Conservation (phyloP, 805 yeast genomes). For the Pichia manshurica region DNA sequence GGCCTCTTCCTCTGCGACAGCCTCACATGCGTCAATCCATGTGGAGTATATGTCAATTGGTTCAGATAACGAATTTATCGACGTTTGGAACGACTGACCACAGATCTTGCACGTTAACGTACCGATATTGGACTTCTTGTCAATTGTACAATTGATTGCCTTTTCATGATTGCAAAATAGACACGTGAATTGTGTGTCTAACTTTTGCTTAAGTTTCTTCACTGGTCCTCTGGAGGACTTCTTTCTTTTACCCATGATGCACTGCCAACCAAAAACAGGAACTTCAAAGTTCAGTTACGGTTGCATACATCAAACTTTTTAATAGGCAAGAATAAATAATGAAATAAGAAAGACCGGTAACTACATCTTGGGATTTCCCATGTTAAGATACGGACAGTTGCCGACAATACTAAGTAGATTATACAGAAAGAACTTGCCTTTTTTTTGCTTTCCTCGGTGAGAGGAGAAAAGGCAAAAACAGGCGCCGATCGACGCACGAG, state of each 20-base stretch:
- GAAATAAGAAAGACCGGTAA: background rate
- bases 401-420: too few species aligned
- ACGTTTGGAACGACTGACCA: constrained; percentile 87
- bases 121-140: constrained; percentile 81
- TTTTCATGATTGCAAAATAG: constrained; percentile 93
- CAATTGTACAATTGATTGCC: constrained; percentile 81
- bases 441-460: too few species aligned
- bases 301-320: background rate
- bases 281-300: too few species aligned
- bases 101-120: constrained; percentile 85
- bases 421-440: background rate
- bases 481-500: constrained; percentile 4
- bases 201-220: constrained; percentile 67
- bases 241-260: constrained; percentile 51
- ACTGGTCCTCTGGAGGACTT: constrained; percentile 70
- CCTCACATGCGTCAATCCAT: constrained; percentile 97
- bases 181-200: constrained; percentile 83
- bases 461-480: background rate
- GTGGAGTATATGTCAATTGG: constrained; percentile 95
- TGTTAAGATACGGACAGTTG: too few species aligned
- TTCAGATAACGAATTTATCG: constrained; percentile 75
- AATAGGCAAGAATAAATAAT: background rate
- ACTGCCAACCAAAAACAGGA: too few species aligned
- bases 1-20: constrained; percentile 62
- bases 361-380: too few species aligned